These are phyloP conservation scores for Solanum acaule DNA, from an alignment of 257 asterid species.

Conservation along the genomic window DNA sequence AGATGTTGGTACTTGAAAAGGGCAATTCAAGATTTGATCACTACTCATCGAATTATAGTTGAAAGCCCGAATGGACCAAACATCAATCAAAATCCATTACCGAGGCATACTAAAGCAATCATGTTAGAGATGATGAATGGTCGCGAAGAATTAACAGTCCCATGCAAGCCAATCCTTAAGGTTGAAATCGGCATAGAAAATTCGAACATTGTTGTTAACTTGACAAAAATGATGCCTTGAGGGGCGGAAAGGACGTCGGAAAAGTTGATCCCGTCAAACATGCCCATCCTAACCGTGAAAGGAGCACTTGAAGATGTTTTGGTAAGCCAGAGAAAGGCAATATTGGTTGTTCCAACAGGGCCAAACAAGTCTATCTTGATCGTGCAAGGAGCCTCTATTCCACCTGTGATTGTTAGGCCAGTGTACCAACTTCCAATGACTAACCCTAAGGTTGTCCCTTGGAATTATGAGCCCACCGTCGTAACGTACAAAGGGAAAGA, in stretches of 20 bases:
- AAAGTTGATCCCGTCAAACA: neutral
- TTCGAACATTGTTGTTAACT: too few species aligned
- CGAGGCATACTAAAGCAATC: neutral
- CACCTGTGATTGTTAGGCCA: neutral
- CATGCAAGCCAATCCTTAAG: neutral
- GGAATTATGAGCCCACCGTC: neutral
- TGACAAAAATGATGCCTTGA: too few species aligned
- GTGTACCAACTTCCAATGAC: neutral
- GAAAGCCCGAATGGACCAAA: neutral
- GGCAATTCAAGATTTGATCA: neutral
- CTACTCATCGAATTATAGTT: neutral
- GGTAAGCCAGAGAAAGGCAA: too few species aligned
- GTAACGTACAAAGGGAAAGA: neutral
- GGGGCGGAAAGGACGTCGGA: fast-evolving
- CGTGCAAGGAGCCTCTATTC: neutral
- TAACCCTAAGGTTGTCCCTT: neutral
- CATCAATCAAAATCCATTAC: too few species aligned
- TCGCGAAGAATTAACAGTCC: neutral
- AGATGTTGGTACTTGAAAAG: too few species aligned
- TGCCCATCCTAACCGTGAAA: neutral
- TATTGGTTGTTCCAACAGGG: too few species aligned
- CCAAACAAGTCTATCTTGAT: too few species aligned
- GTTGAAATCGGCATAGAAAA: too few species aligned
- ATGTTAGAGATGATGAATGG: neutral
- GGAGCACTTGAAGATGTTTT: neutral